Evolutionary conservation across 2,329 filamentous ascomycete species (phyloP), one percentile per base, ranked within the genome.

Genomic region (Pseudopyricularia cyperi): DNA sequence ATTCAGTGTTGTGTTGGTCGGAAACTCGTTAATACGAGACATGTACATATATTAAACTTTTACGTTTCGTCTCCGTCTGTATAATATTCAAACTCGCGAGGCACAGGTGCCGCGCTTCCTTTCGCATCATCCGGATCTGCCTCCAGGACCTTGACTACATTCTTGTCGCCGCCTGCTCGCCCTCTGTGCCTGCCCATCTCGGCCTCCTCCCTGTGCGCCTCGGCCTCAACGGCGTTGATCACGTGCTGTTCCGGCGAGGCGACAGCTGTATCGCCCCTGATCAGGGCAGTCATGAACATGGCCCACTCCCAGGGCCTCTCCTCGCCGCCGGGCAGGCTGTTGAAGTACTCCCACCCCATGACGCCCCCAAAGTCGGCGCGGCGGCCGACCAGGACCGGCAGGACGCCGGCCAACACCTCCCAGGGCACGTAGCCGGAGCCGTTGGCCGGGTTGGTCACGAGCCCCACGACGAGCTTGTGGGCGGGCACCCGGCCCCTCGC

Each of bases 271-370:
- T 30, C 33, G 37, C 50, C 32, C 35, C 49, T 34, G 4, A 28
- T 17, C 22, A 65, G 54, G 51, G 55, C 62, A 1, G 78, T 79
- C 72, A 90, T 82, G 53, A 73, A 74, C 46, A 74, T 74, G 1
- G 83, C 84, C 87, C 87, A 91, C 57, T 85, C 76, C 84, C 83
- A 88, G 2, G 84, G 83, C 52, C 70, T 68, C 30, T 72, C 71
- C 48, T 66, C 65, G 24, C 74, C 80, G 1, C 79, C 80, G 0
- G 83, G 82, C 52, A 80, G 64, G 46, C 78, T 74, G 66, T 89
- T 89, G 68, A 88, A 91, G 61, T 89, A 91, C 66, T 93, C 87
- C 87, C 87, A 91, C 2, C 85, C 86, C 81, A 89, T 89, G 0
- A 91, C 82, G 1, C 87, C 87, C 2, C 85, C 87, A 62, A 90